Evolutionary conservation across 208 protist genomes (phyloP).

Genomic region (Herpetomonas tarakana): DNA sequence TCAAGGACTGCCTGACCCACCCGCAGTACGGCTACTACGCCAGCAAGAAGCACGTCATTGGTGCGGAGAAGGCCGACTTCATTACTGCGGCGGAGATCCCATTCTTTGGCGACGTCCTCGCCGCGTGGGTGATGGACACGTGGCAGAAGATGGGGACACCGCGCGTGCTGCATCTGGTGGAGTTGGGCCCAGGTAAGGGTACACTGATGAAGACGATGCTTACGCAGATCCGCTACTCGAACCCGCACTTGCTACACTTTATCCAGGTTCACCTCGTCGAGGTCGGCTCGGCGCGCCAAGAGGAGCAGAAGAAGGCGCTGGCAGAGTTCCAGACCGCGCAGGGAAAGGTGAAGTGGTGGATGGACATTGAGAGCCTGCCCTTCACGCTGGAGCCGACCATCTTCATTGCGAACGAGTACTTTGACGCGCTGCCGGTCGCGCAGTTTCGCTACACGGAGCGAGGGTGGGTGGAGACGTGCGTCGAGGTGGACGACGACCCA

Average conservation of each 20-base stretch:
- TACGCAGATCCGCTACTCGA: conserved; percentile 77
- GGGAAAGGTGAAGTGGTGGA: conserved; percentile 88
- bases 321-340: conserved; percentile 80
- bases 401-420: conserved; percentile 90
- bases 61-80: conserved; percentile 85
- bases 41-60: conserved; percentile 83
- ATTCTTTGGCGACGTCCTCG: conserved; percentile 90
- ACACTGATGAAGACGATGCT: conserved; percentile 91
- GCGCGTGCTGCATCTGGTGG: conserved; percentile 82
- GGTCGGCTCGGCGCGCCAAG: conserved; percentile 73
- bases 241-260: conserved; percentile 88
- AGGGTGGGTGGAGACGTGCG: conserved; percentile 90
- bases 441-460: conserved; percentile 91
- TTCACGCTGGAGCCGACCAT: conserved; percentile 84
- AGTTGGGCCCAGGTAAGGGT: conserved; percentile 83
- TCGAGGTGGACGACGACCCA: conserved; percentile 89
- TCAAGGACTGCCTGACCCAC: conserved; percentile 90
- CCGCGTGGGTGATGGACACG: conserved; percentile 86
- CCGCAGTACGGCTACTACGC: conserved; percentile 90
- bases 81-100: conserved; percentile 89
- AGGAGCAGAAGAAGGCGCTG: conserved; percentile 83
- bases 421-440: conserved; percentile 91
- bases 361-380: conserved; percentile 79
- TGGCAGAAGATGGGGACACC: conserved; percentile 93
- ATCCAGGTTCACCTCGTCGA: conserved; percentile 86